phyloP scores from a whole-genome alignment of 2,329 filamentous ascomycete genomes.

The Trichoderma sp. region DNA sequence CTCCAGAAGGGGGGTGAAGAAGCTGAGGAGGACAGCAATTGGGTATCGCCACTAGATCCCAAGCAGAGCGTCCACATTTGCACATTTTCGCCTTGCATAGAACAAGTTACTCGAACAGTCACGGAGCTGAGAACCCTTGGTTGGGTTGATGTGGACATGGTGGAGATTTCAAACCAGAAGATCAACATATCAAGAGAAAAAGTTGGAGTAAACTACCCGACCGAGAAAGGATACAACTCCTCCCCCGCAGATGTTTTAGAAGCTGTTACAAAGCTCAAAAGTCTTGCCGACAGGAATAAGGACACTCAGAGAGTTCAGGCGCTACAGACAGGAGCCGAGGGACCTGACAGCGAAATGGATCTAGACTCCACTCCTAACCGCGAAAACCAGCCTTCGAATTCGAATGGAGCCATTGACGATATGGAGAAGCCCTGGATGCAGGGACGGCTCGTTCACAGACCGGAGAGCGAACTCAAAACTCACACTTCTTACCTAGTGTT shows the following conservation, averaged over 20 bases:
- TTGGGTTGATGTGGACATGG: conserved; percentile 92
- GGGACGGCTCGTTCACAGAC: conserved; percentile 73
- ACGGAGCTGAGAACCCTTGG: conserved; percentile 74
- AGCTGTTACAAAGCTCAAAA: conserved; percentile 68
- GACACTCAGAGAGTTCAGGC: conserved; percentile 54
- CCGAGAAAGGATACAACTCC: conserved; percentile 69
- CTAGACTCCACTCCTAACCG: conserved; percentile 31
- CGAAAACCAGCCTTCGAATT: conserved; percentile 8
- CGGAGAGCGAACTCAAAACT: conserved; percentile 86
- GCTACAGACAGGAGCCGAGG: conserved; percentile 29
- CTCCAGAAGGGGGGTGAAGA: conserved; percentile 27
- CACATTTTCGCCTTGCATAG: conserved; percentile 95
- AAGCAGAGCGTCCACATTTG: conserved; percentile 74
- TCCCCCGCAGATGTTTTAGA: conserved; percentile 74
- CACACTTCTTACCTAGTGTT: conserved; percentile 98
- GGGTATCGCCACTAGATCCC: conserved; percentile 66
- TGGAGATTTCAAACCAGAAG: conserved; percentile 77
- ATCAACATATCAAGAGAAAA: conserved; percentile 81
- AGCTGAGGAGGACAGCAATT: conserved; percentile 32
- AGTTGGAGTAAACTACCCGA: conserved; percentile 62
- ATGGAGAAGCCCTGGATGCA: conserved; percentile 63
- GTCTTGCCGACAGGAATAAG: conserved; percentile 67
- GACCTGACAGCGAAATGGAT: conserved; percentile 41
- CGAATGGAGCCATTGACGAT: conserved; percentile 26
- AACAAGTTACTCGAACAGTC: conserved; percentile 87